phyloP scores from a whole-genome alignment of 176 grass and related monocot genomes.

The Aegilops speltoides region DNA sequence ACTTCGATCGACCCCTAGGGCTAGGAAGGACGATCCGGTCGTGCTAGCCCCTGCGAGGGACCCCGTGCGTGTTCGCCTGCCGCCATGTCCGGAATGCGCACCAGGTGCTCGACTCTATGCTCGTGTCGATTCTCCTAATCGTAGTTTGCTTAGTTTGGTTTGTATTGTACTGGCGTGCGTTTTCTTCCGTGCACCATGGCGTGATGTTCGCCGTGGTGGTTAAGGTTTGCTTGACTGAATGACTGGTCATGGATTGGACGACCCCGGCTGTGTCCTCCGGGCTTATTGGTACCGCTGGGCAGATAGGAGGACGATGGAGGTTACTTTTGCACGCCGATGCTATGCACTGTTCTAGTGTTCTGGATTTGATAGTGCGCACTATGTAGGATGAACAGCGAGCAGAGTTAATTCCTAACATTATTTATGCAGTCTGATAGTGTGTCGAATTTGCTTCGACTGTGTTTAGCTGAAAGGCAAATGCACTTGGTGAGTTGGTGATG shows the following conservation, averaged over 20 bases:
- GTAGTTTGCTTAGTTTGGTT: background rate
- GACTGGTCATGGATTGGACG: background rate
- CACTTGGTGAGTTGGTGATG: background rate
- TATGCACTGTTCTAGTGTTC: background rate
- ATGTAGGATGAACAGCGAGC: too few species aligned
- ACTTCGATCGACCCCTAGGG: background rate
- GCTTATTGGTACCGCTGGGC: too few species aligned
- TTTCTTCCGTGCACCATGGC: background rate
- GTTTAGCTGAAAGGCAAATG: too few species aligned
- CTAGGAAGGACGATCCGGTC: too few species aligned
- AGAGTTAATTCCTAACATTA: too few species aligned
- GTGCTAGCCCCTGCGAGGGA: background rate
- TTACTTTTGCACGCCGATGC: background rate
- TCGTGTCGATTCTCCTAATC: background rate
- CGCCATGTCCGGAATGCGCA: background rate
- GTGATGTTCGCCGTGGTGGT: background rate
- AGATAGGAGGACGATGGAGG: background rate
- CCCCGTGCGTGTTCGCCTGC: rapidly evolving
- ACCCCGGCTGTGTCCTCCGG: too few species aligned
- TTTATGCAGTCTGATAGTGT: too few species aligned
- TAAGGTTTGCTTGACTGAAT: background rate
- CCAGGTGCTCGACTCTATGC: constrained; percentile 34
- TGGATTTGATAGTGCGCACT: background rate
- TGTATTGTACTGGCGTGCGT: too few species aligned
- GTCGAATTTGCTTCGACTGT: too few species aligned